These are phyloP conservation scores for Fusarium heterosporum DNA, from an alignment of 2,329 filamentous ascomycete genomes.

Conservation along the genomic window DNA sequence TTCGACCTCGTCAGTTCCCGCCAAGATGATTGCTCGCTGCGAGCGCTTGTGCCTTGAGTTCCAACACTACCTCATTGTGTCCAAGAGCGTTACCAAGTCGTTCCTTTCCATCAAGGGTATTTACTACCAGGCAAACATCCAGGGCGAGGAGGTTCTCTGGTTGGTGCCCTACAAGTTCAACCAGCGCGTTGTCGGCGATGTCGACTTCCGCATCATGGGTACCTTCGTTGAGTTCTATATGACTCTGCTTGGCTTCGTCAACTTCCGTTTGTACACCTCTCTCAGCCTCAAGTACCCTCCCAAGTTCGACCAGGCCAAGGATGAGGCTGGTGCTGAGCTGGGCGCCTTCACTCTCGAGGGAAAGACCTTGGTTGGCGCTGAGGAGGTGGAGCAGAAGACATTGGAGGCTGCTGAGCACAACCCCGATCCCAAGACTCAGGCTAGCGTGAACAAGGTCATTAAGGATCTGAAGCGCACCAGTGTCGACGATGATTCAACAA, in stretches of 20 bases:
- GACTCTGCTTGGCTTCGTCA: conserved; percentile 93
- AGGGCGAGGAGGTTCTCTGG: conserved; percentile 97
- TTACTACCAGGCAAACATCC: conserved; percentile 97
- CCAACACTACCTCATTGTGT: conserved; percentile 95
- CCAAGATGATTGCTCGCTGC: conserved; percentile 95
- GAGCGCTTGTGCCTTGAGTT: conserved; percentile 95
- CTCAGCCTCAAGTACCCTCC: conserved; percentile 94
- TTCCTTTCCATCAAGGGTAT: conserved; percentile 99
- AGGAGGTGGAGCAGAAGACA: conserved; percentile 62
- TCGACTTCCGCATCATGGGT: conserved; percentile 99
- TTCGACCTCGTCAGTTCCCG: conserved; percentile 86
- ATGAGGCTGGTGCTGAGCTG: conserved; percentile 90
- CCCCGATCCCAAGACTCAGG: conserved; percentile 72
- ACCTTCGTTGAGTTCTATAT: conserved; percentile 99
- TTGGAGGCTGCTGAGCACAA: conserved; percentile 61
- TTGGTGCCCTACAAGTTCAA: conserved; percentile 98
- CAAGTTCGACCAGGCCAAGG: conserved; percentile 88
- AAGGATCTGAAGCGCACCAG: conserved; percentile 72
- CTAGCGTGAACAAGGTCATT: conserved; percentile 76
- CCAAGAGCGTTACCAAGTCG: conserved; percentile 91
- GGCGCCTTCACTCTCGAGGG: conserved; percentile 92
- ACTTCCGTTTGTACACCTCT: conserved; percentile 93
- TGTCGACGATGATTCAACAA: conserved; percentile 57
- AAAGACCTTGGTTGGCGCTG: conserved; percentile 67
- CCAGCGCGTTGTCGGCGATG: conserved; percentile 90